Conservation (phyloP, 202 grass and related monocot species). For the Thinopyrum obtusiflorum region DNA sequence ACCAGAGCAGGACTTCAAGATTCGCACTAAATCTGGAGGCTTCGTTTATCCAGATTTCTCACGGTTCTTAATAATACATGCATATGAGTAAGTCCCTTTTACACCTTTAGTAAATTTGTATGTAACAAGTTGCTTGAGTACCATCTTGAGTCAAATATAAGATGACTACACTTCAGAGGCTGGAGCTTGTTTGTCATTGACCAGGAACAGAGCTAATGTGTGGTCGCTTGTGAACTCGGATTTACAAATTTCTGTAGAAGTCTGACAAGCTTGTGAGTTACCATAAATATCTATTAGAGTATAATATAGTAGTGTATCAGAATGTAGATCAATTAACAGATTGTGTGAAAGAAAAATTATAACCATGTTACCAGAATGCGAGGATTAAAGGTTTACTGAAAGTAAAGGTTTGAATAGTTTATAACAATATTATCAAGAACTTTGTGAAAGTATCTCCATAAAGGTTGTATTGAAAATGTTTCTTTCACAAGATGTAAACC, state of each 20-base stretch:
- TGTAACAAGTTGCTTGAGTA: not conserved
- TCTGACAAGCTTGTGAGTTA: no score
- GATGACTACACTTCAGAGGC: no score
- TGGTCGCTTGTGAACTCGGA: no score
- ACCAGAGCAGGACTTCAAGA: not conserved
- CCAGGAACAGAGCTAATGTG: no score
- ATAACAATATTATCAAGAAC: not conserved
- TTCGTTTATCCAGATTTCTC: not conserved
- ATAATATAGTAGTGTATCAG: no score
- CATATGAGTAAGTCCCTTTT: not conserved
- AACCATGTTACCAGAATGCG: not conserved
- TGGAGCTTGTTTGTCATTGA: no score
- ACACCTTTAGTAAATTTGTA: not conserved
- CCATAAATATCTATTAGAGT: no score
- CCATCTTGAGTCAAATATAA: no score
- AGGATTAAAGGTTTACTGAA: not conserved
- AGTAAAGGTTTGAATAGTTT: not conserved
- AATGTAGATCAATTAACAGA: not conserved
- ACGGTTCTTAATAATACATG: no score
- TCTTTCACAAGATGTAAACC: not conserved
- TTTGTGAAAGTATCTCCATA: not conserved
- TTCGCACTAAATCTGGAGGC: not conserved
- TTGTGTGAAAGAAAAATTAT: not conserved
- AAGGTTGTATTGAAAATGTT: not conserved
- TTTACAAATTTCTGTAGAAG: no score